Evolutionary conservation across 257 asterid species (phyloP), one percentile per base, ranked within the genome.

Genomic region (Gentiana macrophylla): DNA sequence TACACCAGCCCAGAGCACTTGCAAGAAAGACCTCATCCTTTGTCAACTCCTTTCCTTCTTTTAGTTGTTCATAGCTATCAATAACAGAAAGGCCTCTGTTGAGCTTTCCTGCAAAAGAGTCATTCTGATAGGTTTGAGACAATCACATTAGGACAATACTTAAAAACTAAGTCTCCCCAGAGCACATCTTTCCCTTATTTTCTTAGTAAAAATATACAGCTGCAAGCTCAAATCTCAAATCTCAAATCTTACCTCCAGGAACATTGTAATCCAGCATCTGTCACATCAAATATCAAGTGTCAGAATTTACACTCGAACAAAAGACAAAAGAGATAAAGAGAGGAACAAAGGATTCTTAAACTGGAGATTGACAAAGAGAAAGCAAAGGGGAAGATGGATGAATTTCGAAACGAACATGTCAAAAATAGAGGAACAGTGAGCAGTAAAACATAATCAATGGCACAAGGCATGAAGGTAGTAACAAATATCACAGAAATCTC

Each of bases 201-300:
- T 24, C 24, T 5, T 1, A 41, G 6, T 10, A 41, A 41, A 5
- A 41, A 10, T 41, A 5, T 41, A 7, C 10, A 41, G 46, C 9
- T 5, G 46, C 10, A 7, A 1, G 9, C 9, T 41, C 46, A 3
- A 10, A 11, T 15, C 2, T 52, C 4, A 48, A 8, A 50, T 0
- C 6, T 3, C 38, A 34, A 67, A 9, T 37, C 76, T 66, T 62
- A 89, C 97, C 97, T 86, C 97, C 97, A 57, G 92, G 95, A 37
- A 89, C 97, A 76, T 83, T 89, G 79, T 89, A 89, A 75, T 89
- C 95, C 84, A 89, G 68, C 97, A 89, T 89, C 97, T 89, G 97
- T 24, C 24, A 24, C 24, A 24, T 0, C 24, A 24, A 24, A 24
- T 24, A 0, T 24, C 24, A 24, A 24, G 24, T 24, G 24, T 24